Base-by-base conservation (phyloP, 192 early-diverging fungal species). In the Backusella circina region DNA sequence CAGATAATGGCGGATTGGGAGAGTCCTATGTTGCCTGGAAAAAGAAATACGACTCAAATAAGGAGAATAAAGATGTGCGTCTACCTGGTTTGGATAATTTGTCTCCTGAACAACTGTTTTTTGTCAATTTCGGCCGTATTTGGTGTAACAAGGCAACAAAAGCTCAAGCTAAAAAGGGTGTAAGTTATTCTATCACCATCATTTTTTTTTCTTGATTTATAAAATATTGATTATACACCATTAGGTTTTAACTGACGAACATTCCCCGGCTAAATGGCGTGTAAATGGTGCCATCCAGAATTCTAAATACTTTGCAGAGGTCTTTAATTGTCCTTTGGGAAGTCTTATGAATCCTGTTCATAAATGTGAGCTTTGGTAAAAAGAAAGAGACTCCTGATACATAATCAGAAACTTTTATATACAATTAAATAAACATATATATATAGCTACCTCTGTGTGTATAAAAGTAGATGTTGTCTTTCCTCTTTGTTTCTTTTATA, bases 271-370 rank as follows among this genome's bases (percentile, higher is more conserved):
- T 18, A 72, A 79, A 41, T 90, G 86, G 86, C 85, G 93, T 39
- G 91, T 93, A n/a, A 91, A 87, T 57, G 93, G 92, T 12, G 90
- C 86, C 9, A 78, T 92, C 2, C 77, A 82, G 32, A 94, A 96
- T 78, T 89, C 88, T 0, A 41, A 79, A 13, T 78, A 88, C 16
- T 96, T 96, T 86, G 79, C 88, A 21, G 75, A 93, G 44, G 87
- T 88, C 6, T 96, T 91, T 74, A 73, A 86, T 18, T 95, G 94
- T 79, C 73, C 85, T n/a, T 37, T 72, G 7, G 89, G 88, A 8
- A 78, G 81, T 2, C 75, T 70, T 23, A 92, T 94, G 92, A 94
- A 95, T 79, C 93, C 93, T 18, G n/a, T 54, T 26, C 68, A 87
- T 6, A 88, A 89, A 73, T 91, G 90, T 73, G 67, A 80, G 15